Conservation (phyloP, 768 basidiomycete genomes). For the Cyclocybe cylindracea region DNA sequence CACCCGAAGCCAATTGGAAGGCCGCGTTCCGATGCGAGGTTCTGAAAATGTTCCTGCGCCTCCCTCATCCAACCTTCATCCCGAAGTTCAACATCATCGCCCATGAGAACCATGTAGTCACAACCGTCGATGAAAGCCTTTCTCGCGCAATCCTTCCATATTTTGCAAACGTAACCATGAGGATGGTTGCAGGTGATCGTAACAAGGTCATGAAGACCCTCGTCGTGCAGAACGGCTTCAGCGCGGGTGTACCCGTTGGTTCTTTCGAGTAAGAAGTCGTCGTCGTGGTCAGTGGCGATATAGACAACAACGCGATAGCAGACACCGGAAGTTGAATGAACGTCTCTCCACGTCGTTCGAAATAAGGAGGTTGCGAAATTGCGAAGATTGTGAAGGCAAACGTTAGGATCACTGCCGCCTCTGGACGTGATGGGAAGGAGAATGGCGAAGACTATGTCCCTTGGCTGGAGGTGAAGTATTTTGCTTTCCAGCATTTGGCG, state of each 20-base stretch:
- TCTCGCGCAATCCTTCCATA: conserved; percentile 54
- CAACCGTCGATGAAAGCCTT: conserved; percentile 48
- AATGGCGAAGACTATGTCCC: conserved; percentile 43
- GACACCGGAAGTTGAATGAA: conserved; percentile 25
- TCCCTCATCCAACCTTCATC: conserved; percentile 56
- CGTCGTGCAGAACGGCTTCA: conserved; percentile 32
- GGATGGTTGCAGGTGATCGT: conserved; percentile 40
- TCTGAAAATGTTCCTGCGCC: conserved; percentile 37
- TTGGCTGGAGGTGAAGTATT: conserved; percentile 35
- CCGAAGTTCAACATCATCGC: conserved; percentile 52
- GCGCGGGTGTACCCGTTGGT: conserved; percentile 29
- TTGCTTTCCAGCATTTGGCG: conserved; percentile 31
- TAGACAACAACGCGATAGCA: conserved; percentile 44
- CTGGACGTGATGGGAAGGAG: conserved; percentile 62
- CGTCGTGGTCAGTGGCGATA: conserved; percentile 54
- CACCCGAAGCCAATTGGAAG: conserved; percentile 54
- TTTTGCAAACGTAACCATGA: conserved; percentile 48
- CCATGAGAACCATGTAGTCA: conserved; percentile 54
- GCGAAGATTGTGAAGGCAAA: conserved; percentile 43
- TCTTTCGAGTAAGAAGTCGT: conserved; percentile 34
- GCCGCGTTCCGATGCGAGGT: conserved; percentile 26
- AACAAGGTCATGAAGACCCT: conserved; percentile 37
- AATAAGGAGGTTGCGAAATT: conserved; percentile 44
- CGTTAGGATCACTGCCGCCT: conserved; percentile 28
- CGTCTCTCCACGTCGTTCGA: conserved; percentile 48